Percentiles rank a stretch among this genome's conserved stretches.
These are phyloP conservation scores for Boletus insuetus DNA, from an alignment of 768 basidiomycete species.

Conservation along the genomic window DNA sequence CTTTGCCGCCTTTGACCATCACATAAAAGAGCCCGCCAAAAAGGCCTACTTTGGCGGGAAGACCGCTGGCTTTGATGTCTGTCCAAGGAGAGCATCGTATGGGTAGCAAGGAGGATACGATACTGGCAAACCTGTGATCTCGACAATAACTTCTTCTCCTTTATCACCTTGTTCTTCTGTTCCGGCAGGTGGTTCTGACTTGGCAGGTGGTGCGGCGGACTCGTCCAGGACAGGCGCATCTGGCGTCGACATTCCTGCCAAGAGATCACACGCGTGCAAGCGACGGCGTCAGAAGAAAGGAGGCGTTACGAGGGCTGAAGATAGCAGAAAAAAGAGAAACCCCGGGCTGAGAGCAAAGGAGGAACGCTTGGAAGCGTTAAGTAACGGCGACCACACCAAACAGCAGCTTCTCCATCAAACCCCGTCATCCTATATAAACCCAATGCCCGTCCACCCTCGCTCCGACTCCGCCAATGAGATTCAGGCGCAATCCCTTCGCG, in stretches of 20 bases:
- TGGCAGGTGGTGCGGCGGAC: background rate
- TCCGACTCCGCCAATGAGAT: slow-evolving; percentile 21
- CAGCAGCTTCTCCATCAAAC: slow-evolving; percentile 2
- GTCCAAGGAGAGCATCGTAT: background rate
- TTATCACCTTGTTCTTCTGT: slow-evolving; percentile 1
- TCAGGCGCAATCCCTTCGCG: slow-evolving; percentile 21
- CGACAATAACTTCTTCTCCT: slow-evolving; percentile 21
- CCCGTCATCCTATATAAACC: slow-evolving; percentile 20
- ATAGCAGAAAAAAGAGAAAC: background rate
- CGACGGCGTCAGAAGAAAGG: background rate
- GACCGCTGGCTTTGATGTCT: slow-evolving; percentile 36
- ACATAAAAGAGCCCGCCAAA: slow-evolving; percentile 30
- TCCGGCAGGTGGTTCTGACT: background rate
- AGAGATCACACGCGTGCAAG: background rate
- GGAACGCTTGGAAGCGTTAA: background rate
- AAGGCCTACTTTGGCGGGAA: slow-evolving; percentile 31
- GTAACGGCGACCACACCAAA: background rate
- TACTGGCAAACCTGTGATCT: slow-evolving; percentile 25
- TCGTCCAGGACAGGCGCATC: slow-evolving; percentile 1
- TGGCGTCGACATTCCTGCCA: slow-evolving; percentile 14
- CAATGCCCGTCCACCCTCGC: slow-evolving; percentile 14
- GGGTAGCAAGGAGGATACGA: too few relatives aligned
- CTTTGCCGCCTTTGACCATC: slow-evolving; percentile 26
- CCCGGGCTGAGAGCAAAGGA: background rate
- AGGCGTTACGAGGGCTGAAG: background rate